Base-by-base conservation (phyloP, 495 filamentous ascomycete genomes). In the Aspergillus homomorphus region DNA sequence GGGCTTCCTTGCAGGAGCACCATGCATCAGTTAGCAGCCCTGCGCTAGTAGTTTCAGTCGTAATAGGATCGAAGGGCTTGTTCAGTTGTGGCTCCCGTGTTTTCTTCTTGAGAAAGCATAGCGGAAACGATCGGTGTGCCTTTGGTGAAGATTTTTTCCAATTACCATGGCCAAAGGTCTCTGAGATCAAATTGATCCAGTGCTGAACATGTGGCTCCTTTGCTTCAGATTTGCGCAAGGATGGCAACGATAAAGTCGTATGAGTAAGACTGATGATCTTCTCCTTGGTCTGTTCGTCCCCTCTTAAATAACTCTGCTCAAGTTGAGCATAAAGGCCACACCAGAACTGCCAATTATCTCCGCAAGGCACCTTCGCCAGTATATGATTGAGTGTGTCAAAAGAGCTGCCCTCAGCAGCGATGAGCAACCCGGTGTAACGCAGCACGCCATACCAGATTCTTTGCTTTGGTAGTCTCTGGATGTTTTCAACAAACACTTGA, bases 21-120 rank as follows among this genome's bases (percentile, higher is more conserved):
- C 60, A 62, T 1, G 60, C 57, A 14, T 19, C 45, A 9, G 54
- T 46, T 9, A 62, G 16, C 20, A 62, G 22, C 1, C 46, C 20
- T 4, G n/a, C 46, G 4, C 21, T 4, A 50, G 4, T 6, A 19
- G 19, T 42, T 22, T 41, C 48, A 19, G 20, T 18, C 18, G 3
- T 26, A 14, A 45, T 49, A 1, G 41, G 44, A 23, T 16, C 21
- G 46, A 50, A 20, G 22, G 5, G 21, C 15, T 33, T n/a, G 3
- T 21, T 19, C 20, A 2, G 10, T 19, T 33, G 16, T 49, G 23
- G n/a, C 23, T 18, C 28, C 33, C 0, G 10, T 28, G n/a, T 28
- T 45, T 49, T 6, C 48, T 9, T 49, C 21, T 30, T 49, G 33
- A 6, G 14, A 4, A 18, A 23, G 43, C 45, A 18, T 49, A 21